Evolutionary conservation across 306 rosid genomes (phyloP), one percentile per base, ranked within the genome.

Genomic region (Vicia faba): DNA sequence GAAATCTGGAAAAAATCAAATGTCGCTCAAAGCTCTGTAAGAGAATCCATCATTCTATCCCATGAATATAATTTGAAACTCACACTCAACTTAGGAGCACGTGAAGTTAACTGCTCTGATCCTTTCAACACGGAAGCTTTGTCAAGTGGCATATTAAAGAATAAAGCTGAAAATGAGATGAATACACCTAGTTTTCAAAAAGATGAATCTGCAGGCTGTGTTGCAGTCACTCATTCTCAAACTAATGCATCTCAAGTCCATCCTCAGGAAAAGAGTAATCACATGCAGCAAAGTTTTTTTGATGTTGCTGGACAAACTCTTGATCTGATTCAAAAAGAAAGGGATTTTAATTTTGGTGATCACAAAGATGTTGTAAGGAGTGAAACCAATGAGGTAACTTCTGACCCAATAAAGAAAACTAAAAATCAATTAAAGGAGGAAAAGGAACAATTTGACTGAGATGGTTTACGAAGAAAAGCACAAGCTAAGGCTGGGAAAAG

Each of bases 381-480:
- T 14, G 84, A 72, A 68, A 57, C 64, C 66, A 80, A 71, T 39
- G 86, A 87, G 78, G 74, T 65, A 70, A 79, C 76, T 72, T 79
- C 82, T 54, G n/a, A 79, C 29, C 77, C 83, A 14, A 48, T 61
- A 56, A 85, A 81, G 77, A 83, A 78, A 79, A 81, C 57, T 59
- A 86, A 20, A 50, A 81, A 46, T 55, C 72, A 63, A 25, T 77
- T 72, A 75, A 84, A 86, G 83, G 87, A 85, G 53, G 80, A 79
- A 68, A 80, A 73, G 15, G 83, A 69, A 5, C 59, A 62, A 4
- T 3, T 71, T 74, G 79, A 85, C 75, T 95, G 99, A 97, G 99
- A 95, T 76, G 72, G 61, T 70, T 79, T 95, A 69, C 80, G 95
- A 75, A 59, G 78, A 78, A 68, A 75, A 40, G 85, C 90, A 73